These are phyloP conservation scores for Populus hybrid DNA, from an alignment of 441 rosid genomes.

Conservation along the genomic window DNA sequence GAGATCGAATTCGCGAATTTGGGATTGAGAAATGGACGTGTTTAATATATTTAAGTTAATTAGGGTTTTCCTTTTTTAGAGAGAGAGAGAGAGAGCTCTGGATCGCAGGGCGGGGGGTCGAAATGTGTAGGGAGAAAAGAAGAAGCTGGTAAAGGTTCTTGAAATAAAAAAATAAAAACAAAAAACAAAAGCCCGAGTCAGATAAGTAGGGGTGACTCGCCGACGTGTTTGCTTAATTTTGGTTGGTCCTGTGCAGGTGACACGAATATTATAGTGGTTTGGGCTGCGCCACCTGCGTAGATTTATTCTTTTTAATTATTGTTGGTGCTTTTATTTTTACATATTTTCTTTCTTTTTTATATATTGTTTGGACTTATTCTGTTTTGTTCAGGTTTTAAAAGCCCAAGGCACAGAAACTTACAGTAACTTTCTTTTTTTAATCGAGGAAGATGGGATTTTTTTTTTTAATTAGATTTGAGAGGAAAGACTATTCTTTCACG, in stretches of 20 bases:
- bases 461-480: too few relatives aligned
- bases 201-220: neutral
- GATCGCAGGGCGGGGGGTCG: neutral
- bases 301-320: neutral
- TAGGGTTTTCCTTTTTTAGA: neutral
- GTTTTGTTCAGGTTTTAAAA: too few relatives aligned
- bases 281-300: constrained; percentile 10
- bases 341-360: too few relatives aligned
- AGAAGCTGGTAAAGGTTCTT: neutral
- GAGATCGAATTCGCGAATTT: neutral
- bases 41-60: too few relatives aligned
- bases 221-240: constrained; percentile 8
- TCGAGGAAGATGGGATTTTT: too few relatives aligned
- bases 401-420: too few relatives aligned
- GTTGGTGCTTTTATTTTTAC: too few relatives aligned
- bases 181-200: neutral
- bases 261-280: neutral
- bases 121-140: neutral
- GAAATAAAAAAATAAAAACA: neutral
- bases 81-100: neutral
- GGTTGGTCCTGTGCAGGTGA: neutral
- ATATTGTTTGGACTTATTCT: too few relatives aligned
- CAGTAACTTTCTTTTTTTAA: neutral
- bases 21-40: too few relatives aligned
- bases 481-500: too few relatives aligned